Percentiles rank a stretch among this genome's conserved stretches.
Conservation (phyloP, 192 early-diverging fungal species). For the Entomortierella chlamydospora region DNA sequence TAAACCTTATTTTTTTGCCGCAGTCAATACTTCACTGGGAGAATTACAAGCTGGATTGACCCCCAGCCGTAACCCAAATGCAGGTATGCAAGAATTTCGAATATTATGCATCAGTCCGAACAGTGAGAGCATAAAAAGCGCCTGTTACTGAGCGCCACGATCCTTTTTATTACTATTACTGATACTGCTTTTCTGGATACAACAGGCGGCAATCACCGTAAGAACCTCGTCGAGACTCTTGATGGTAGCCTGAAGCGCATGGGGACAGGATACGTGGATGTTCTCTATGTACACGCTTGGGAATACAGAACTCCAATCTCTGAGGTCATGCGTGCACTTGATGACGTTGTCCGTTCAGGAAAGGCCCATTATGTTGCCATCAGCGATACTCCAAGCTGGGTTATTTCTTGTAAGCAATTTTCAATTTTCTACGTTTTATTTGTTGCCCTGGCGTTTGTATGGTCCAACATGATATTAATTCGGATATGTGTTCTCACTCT, state of each 20-base stretch:
- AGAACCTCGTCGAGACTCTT: slow-evolving; percentile 60
- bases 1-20: too few relatives aligned
- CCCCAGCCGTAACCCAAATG: neutral
- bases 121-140: too few relatives aligned
- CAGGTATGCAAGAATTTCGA: too few relatives aligned
- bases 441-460: too few relatives aligned
- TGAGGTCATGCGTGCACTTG: slow-evolving; percentile 76
- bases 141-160: too few relatives aligned
- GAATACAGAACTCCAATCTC: slow-evolving; percentile 68
- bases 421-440: too few relatives aligned
- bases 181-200: too few relatives aligned
- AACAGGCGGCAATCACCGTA: slow-evolving; percentile 55
- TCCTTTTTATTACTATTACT: too few relatives aligned
- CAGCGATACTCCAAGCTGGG: slow-evolving; percentile 60
- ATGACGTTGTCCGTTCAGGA: slow-evolving; percentile 73
- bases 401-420: slow-evolving; percentile 54
- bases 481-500: neutral
- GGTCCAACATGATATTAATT: neutral
- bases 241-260: slow-evolving; percentile 66
- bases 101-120: too few relatives aligned
- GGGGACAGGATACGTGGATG: slow-evolving; percentile 56
- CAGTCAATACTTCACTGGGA: too few relatives aligned
- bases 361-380: slow-evolving; percentile 70
- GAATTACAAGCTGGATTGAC: too few relatives aligned
- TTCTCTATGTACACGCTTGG: slow-evolving; percentile 60